These are phyloP conservation scores for Elsinoe perseae DNA, from an alignment of 2,329 filamentous ascomycete species.

Conservation along the genomic window DNA sequence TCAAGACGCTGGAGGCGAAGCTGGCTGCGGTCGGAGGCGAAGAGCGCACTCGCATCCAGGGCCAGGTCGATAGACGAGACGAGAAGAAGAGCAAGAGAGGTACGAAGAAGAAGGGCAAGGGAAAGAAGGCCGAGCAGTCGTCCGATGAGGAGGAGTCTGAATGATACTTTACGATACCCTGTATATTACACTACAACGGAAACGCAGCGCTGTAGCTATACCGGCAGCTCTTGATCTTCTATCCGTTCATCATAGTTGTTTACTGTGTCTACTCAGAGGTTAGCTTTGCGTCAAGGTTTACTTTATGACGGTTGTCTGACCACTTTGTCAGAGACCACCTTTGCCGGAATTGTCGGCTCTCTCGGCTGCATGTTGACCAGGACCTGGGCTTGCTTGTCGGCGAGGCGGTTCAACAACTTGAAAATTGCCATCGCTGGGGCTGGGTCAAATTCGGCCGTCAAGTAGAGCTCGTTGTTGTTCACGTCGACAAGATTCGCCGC, in stretches of 20 bases:
- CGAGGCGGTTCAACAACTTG: background rate
- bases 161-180: background rate
- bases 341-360: background rate
- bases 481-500: slow-evolving; percentile 10
- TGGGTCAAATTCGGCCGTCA: background rate
- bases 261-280: no score
- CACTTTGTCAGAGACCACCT: background rate
- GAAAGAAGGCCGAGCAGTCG: slow-evolving; percentile 22
- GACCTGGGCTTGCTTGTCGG: background rate
- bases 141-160: slow-evolving; percentile 15
- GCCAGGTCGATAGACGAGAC: slow-evolving; percentile 68
- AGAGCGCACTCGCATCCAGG: slow-evolving; percentile 68
- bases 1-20: slow-evolving; percentile 55
- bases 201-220: background rate
- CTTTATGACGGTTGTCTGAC: background rate
- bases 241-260: no score
- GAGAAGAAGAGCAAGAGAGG: slow-evolving; percentile 45
- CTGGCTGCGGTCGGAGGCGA: slow-evolving; percentile 59
- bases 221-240: background rate
- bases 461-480: slow-evolving; percentile 9
- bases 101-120: slow-evolving; percentile 29
- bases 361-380: background rate
- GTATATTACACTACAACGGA: background rate
- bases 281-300: no score
- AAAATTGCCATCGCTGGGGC: slow-evolving; percentile 7